These are phyloP conservation scores for Kuraishia ogatae DNA, from an alignment of 805 yeast genomes.

Conservation along the genomic window DNA sequence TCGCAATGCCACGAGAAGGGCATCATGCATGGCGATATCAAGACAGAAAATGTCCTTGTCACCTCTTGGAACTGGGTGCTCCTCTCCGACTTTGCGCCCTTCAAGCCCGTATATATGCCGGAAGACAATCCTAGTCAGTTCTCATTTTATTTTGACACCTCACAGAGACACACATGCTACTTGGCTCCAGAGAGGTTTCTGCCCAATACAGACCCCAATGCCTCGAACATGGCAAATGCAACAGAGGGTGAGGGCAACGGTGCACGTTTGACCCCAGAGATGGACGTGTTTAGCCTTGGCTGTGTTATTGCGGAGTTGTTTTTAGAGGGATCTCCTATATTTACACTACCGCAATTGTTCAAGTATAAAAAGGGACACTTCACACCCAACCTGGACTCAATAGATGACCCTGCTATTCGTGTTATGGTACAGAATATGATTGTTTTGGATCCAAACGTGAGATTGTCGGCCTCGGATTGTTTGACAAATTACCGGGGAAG, in stretches of 20 bases:
- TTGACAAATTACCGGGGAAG: conserved; percentile 38
- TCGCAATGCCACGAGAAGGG: conserved; percentile 51
- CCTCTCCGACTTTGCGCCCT: conserved; percentile 74
- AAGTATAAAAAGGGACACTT: conserved; percentile 67
- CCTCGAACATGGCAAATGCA: conserved; percentile 7
- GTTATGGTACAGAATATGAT: conserved; percentile 58
- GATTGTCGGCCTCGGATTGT: conserved; percentile 48
- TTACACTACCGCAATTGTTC: conserved; percentile 80
- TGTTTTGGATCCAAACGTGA: conserved; percentile 45
- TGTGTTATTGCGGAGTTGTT: conserved; percentile 89
- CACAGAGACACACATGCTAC: conserved; percentile 80
- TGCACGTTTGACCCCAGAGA: conserved; percentile 39
- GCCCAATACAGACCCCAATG: conserved; percentile 14
- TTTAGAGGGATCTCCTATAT: conserved; percentile 78
- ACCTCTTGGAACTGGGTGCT: conserved; percentile 86
- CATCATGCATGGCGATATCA: conserved; percentile 83
- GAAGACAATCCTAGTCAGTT: conserved; percentile 91
- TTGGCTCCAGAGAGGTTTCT: conserved; percentile 89
- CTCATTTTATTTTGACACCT: conserved; percentile 86
- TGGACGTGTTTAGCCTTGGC: conserved; percentile 80
- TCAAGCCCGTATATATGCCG: conserved; percentile 80
- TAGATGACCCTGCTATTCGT: conserved; percentile 41
- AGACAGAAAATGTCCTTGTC: conserved; percentile 80
- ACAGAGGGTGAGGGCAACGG: conserved; percentile 16
- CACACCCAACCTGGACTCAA: conserved; percentile 50